Base-by-base conservation (phyloP, 345 rosid genomes). In the Lepidium sativum region DNA sequence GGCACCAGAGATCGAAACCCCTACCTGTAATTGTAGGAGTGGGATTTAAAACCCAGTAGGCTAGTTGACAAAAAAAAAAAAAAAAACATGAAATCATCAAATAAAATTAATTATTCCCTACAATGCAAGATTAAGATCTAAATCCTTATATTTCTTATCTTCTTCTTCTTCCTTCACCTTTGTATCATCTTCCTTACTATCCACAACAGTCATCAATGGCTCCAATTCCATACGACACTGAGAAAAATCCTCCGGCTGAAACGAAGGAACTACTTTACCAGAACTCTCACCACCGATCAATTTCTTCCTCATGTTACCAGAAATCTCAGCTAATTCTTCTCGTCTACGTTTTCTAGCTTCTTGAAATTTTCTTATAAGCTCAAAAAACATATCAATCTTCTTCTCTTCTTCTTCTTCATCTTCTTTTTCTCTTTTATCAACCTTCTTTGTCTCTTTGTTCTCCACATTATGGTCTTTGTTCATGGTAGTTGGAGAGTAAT, bases 51-150 rank as follows among this genome's bases (percentile, higher is more conserved):
- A n/a, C n/a, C n/a, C n/a, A n/a, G n/a, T n/a, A n/a, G n/a, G n/a
- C n/a, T n/a, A n/a, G n/a, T n/a, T n/a, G n/a, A n/a, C n/a, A n/a
- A n/a, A n/a, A n/a, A n/a, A n/a, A n/a, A n/a, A n/a, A n/a, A n/a
- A n/a, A n/a, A n/a, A 25, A 32, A 52, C 3, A 14, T 0, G 5
- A 0, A 37, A 27, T 27, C 31, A 27, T 27, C 1, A 10, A 39
- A 9, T 11, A 6, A 40, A 45, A 47, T 3, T 31, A 32, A 8
- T 20, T 11, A 33, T 4, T 23, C 0, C 3, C 14, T 65, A 71
- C 60, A 71, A 49, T 63, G 75, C 39, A 59, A 67, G 77, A 27
- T 41, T 73, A 43, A 73, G 77, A 66, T 73, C 72, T 12, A 73
- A 67, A 73, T n/a, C 58, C 23, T 73, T 59, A 0, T 72, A 67